Conservation (phyloP, 306 rosid genomes). For the Lotus japonicus region DNA sequence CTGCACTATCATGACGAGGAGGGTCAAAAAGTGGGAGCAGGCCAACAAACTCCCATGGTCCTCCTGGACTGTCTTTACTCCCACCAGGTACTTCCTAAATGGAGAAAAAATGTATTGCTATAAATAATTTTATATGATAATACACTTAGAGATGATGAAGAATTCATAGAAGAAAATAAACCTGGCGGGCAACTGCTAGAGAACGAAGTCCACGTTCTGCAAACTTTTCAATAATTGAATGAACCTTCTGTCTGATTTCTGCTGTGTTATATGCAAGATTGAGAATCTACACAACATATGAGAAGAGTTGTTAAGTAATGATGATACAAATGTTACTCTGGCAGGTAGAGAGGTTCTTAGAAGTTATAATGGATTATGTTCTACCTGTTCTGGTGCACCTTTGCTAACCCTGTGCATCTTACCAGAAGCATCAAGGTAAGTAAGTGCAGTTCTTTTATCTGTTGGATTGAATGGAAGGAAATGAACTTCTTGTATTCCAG, state of each 20-base stretch:
- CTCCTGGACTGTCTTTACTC: constrained; percentile 59
- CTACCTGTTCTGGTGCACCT: constrained; percentile 84
- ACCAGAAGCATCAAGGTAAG: constrained; percentile 50
- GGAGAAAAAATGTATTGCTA: not conserved
- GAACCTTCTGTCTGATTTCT: constrained; percentile 49
- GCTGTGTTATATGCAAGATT: constrained; percentile 53
- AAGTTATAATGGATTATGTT: not conserved
- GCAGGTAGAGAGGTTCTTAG: not conserved
- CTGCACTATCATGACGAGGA: constrained; percentile 76
- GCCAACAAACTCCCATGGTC: constrained; percentile 77
- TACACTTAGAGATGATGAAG: not conserved
- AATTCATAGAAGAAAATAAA: not conserved
- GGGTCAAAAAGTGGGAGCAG: constrained; percentile 79
- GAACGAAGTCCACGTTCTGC: constrained; percentile 78
- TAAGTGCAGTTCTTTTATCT: constrained; percentile 73
- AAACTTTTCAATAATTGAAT: constrained; percentile 53
- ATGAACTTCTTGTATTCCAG: constrained; percentile 64
- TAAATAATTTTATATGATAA: not conserved
- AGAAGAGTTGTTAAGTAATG: not conserved
- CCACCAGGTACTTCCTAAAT: constrained; percentile 58
- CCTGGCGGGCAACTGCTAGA: constrained; percentile 61
- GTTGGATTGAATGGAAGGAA: constrained; percentile 82
- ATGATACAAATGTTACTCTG: not conserved
- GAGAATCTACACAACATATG: constrained; percentile 41
- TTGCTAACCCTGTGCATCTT: constrained; percentile 69